phyloP scores from a whole-genome alignment of 192 early-diverging fungal genomes.

The Umbelopsis vinacea region DNA sequence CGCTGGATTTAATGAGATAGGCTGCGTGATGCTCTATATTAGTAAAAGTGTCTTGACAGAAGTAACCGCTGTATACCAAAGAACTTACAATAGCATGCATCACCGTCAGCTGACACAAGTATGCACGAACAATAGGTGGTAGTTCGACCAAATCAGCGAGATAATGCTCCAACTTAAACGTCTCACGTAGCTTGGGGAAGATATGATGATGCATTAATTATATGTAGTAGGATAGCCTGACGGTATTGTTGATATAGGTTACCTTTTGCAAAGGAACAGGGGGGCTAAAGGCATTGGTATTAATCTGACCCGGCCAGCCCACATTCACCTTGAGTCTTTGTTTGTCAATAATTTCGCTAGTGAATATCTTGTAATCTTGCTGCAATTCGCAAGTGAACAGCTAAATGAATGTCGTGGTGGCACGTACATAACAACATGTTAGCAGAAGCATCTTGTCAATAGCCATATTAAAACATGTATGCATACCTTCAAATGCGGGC shows the following conservation, averaged over 20 bases:
- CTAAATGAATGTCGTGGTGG: slow-evolving; percentile 40
- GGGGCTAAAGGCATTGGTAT: slow-evolving; percentile 36
- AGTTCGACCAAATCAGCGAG: slow-evolving; percentile 78
- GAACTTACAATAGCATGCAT: slow-evolving; percentile 61
- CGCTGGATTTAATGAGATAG: slow-evolving; percentile 24
- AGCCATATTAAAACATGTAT: not conserved
- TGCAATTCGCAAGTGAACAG: slow-evolving; percentile 80
- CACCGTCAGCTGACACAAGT: slow-evolving; percentile 62
- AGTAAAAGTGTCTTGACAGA: not conserved
- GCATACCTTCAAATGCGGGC: slow-evolving; percentile 53
- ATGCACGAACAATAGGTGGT: slow-evolving; percentile 61
- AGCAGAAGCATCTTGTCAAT: not conserved
- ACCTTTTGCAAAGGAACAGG: slow-evolving; percentile 39
- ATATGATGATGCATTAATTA: not conserved
- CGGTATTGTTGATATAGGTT: not conserved
- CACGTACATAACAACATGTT: not conserved
- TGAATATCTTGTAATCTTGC: slow-evolving; percentile 78
- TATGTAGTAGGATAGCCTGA: not conserved
- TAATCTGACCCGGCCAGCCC: slow-evolving; percentile 45
- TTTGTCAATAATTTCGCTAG: slow-evolving; percentile 65
- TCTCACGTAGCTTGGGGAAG: slow-evolving; percentile 42
- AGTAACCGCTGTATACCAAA: not conserved
- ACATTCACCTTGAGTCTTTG: slow-evolving; percentile 64
- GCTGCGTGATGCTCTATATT: slow-evolving; percentile 24
- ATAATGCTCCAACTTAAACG: slow-evolving; percentile 77